Conservation (phyloP, 176 grass and related monocot species). For the Typha latifolia region DNA sequence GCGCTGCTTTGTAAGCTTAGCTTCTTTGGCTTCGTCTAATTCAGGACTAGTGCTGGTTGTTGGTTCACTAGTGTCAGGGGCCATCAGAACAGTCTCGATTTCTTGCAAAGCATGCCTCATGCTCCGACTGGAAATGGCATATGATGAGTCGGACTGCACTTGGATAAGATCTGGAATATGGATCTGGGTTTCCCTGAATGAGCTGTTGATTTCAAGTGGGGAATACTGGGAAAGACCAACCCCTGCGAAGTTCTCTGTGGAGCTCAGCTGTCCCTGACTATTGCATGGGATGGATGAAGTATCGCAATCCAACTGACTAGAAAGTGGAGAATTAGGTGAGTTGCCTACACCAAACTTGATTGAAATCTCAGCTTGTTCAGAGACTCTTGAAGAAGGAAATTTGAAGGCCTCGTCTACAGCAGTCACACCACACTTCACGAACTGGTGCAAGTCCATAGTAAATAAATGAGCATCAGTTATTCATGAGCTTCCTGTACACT, state of each 20-base stretch:
- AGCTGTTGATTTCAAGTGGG: constrained; percentile 56
- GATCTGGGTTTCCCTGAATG: constrained; percentile 35
- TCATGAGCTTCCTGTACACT: constrained; percentile 34
- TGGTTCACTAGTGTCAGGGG: constrained; percentile 59
- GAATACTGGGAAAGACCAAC: constrained; percentile 32
- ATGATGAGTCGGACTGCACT: constrained; percentile 27
- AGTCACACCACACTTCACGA: constrained; percentile 56
- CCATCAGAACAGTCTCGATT: constrained; percentile 92
- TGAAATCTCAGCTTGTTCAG: constrained; percentile 31
- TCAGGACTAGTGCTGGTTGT: constrained; percentile 37
- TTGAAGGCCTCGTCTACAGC: constrained; percentile 31
- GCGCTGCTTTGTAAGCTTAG: constrained; percentile 41
- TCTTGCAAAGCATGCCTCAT: constrained; percentile 77
- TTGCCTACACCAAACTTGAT: constrained; percentile 44
- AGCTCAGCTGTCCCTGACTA: constrained; percentile 41
- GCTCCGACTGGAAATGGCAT: constrained; percentile 52
- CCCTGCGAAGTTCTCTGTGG: constrained; percentile 54
- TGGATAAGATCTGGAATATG: constrained; percentile 24
- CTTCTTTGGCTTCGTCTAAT: constrained; percentile 43
- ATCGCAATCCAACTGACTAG: constrained; percentile 52
- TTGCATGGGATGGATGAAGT: constrained; percentile 49
- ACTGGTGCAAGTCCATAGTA: constrained; percentile 87
- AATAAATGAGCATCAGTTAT: constrained; percentile 36
- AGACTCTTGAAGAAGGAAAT: constrained; percentile 26
- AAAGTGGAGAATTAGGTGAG: constrained; percentile 66